phyloP scores from a whole-genome alignment of 2,329 filamentous ascomycete species.

The Fusarium secorum region DNA sequence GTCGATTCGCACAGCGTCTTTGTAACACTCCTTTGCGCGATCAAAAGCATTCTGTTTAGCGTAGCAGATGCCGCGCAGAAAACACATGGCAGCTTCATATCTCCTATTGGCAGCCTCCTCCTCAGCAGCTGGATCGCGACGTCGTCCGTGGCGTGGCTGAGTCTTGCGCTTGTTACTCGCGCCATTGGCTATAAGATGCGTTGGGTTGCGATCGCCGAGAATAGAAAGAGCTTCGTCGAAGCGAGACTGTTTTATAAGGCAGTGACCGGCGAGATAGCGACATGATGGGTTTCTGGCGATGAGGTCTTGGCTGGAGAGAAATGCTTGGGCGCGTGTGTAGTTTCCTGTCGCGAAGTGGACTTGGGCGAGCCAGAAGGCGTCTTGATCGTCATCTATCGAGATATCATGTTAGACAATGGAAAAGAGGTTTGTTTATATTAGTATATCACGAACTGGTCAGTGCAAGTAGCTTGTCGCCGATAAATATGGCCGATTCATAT shows the following conservation, averaged over 20 bases:
- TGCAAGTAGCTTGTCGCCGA: slow-evolving; percentile 95
- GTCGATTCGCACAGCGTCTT: slow-evolving; percentile 94
- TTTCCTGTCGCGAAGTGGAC: slow-evolving; percentile 96
- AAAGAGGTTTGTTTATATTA: not conserved
- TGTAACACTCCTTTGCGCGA: slow-evolving; percentile 97
- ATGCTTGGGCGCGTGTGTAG: slow-evolving; percentile 88
- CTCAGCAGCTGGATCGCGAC: slow-evolving; percentile 51
- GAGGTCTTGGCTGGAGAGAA: slow-evolving; percentile 85
- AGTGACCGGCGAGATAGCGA: slow-evolving; percentile 91
- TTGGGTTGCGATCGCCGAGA: slow-evolving; percentile 93
- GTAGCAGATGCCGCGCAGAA: slow-evolving; percentile 90
- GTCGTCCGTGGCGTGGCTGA: slow-evolving; percentile 46
- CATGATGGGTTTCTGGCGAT: slow-evolving; percentile 84
- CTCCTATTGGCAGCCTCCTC: slow-evolving; percentile 79
- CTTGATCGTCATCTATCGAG: slow-evolving; percentile 80
- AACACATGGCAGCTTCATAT: slow-evolving; percentile 98
- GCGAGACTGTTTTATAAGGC: slow-evolving; percentile 89
- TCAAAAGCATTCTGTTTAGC: slow-evolving; percentile 98
- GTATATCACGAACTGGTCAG: slow-evolving; percentile 76
- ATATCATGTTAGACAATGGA: slow-evolving; percentile 3
- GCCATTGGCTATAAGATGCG: slow-evolving; percentile 76
- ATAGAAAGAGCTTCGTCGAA: slow-evolving; percentile 88
- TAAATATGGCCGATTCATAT: slow-evolving; percentile 95
- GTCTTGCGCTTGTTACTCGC: slow-evolving; percentile 51
- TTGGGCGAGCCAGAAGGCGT: slow-evolving; percentile 98